phyloP scores from a whole-genome alignment of 2,329 filamentous ascomycete genomes.

The Colletotrichum noveboracense region DNA sequence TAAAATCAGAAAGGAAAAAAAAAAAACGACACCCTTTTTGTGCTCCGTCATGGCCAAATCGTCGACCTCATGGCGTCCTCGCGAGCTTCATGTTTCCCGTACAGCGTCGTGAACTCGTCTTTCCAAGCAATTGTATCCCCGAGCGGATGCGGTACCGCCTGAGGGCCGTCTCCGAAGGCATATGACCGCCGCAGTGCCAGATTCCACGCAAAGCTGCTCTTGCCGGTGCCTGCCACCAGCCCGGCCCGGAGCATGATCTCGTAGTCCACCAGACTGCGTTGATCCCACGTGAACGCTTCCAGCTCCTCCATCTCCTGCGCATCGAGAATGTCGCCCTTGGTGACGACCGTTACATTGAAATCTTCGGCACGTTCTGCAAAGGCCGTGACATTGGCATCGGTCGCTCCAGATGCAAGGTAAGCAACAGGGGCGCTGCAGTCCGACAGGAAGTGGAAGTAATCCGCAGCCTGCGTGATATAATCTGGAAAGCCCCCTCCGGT shows the following conservation, averaged over 20 bases:
- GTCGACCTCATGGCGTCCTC: slow-evolving; percentile 29
- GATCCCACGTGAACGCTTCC: slow-evolving; percentile 47
- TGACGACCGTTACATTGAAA: slow-evolving; percentile 42
- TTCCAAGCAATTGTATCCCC: slow-evolving; percentile 31
- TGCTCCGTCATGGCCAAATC: slow-evolving; percentile 13
- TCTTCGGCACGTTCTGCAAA: slow-evolving; percentile 41
- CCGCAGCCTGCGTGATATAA: slow-evolving; percentile 36
- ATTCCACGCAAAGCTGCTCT: slow-evolving; percentile 52
- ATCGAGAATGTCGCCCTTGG: slow-evolving; percentile 48
- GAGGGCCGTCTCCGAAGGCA: slow-evolving; percentile 26
- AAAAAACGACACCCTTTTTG: not conserved
- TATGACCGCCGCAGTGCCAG: slow-evolving; percentile 44
- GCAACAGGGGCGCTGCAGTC: slow-evolving; percentile 34
- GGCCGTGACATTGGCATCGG: slow-evolving; percentile 34
- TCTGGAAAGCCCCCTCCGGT: slow-evolving; percentile 27
- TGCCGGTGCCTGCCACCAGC: slow-evolving; percentile 47
- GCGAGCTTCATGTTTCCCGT: slow-evolving; percentile 29
- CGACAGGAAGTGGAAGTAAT: slow-evolving; percentile 34
- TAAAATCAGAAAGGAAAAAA: not conserved
- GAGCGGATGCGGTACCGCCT: not conserved
- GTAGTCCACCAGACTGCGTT: slow-evolving; percentile 55
- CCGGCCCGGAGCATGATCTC: slow-evolving; percentile 50
- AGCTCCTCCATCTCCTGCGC: slow-evolving; percentile 37
- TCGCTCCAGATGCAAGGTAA: slow-evolving; percentile 49
- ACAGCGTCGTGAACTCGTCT: slow-evolving; percentile 36